These are phyloP conservation scores for Neospermospora avenae DNA, from an alignment of 2,329 filamentous ascomycete genomes.

Conservation along the genomic window DNA sequence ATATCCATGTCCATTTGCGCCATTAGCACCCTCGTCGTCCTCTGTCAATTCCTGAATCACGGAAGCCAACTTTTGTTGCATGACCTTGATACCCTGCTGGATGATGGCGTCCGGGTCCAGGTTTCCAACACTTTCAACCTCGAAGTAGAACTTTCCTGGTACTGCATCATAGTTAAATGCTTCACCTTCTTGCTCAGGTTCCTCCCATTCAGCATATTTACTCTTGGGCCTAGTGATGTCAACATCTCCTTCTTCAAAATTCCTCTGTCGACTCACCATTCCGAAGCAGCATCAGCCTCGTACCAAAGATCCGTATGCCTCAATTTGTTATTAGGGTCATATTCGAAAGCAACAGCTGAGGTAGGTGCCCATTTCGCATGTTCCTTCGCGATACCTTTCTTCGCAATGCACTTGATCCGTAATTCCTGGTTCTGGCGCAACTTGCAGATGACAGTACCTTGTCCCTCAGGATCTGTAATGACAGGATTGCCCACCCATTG, in stretches of 20 bases:
- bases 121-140: conserved; percentile 84
- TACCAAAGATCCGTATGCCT: conserved; percentile 93
- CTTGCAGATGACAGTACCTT: conserved; percentile 86
- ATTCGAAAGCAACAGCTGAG: conserved; percentile 91
- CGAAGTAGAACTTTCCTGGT: conserved; percentile 84
- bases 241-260: conserved; percentile 1
- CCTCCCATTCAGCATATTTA: conserved; percentile 76
- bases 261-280: conserved; percentile 64
- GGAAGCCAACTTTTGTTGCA: conserved; percentile 85
- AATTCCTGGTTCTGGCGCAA: conserved; percentile 86
- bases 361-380: conserved; percentile 98
- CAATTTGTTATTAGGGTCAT: conserved; percentile 96
- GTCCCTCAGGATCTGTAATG: conserved; percentile 75
- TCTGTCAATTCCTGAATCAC: conserved; percentile 66
- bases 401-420: conserved; percentile 86
- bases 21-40: conserved; percentile 52
- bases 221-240: conserved; percentile 65
- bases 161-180: conserved; percentile 88
- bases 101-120: conserved; percentile 89
- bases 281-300: conserved; percentile 74
- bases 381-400: conserved; percentile 98
- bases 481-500: conserved; percentile 76
- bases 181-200: conserved; percentile 75
- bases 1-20: conserved; percentile 43
- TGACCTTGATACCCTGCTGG: conserved; percentile 78